These are phyloP conservation scores for Cucurbita moschata DNA, from an alignment of 306 rosid species.

Conservation along the genomic window DNA sequence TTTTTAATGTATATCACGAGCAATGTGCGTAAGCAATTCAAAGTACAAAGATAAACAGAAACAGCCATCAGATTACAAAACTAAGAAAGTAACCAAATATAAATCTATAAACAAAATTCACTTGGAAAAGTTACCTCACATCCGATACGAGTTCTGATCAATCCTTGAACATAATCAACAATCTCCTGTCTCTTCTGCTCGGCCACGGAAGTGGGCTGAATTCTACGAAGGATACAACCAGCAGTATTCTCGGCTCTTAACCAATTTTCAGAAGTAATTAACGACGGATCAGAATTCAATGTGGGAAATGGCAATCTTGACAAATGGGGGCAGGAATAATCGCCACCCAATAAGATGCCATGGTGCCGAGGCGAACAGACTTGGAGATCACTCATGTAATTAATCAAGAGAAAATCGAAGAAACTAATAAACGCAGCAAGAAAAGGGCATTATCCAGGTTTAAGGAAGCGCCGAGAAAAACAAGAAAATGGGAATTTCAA, in stretches of 20 bases:
- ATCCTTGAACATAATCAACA: slow-evolving; percentile 17
- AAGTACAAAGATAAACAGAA: background rate
- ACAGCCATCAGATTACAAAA: background rate
- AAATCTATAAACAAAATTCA: background rate
- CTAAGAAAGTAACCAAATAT: too few species aligned
- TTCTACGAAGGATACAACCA: slow-evolving; percentile 7
- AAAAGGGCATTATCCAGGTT: background rate
- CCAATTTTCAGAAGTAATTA: slow-evolving; percentile 8
- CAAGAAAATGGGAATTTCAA: background rate
- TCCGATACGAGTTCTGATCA: slow-evolving; percentile 9
- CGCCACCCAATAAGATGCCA: background rate
- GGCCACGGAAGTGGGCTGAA: slow-evolving; percentile 26
- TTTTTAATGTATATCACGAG: background rate
- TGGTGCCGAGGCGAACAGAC: slow-evolving; percentile 1
- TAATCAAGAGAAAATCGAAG: background rate
- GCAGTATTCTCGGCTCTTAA: slow-evolving; percentile 12
- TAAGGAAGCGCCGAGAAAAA: background rate
- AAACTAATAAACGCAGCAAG: background rate
- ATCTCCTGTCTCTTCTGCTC: slow-evolving; percentile 23
- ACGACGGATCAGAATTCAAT: background rate
- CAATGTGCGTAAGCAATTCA: background rate
- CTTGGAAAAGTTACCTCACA: slow-evolving; percentile 20
- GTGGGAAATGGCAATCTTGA: background rate
- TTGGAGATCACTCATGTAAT: background rate
- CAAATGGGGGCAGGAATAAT: background rate